Percentiles rank a stretch among this genome's conserved stretches.
These are phyloP conservation scores for Penicillium mononematosum DNA, from an alignment of 495 filamentous ascomycete species.

Conservation along the genomic window DNA sequence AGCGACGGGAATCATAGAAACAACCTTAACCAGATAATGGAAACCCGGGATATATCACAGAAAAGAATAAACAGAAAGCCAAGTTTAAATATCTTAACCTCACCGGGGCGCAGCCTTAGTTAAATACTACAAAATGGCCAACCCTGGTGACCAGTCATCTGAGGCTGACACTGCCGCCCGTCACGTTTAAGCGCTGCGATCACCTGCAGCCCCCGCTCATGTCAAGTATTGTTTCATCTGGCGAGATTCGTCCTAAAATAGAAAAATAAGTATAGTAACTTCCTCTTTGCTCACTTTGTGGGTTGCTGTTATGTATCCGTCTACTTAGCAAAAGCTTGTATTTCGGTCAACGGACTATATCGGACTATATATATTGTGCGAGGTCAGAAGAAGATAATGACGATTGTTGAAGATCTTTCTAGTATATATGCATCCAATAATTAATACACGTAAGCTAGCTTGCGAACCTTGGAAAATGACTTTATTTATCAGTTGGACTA, in stretches of 20 bases:
- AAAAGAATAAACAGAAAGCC: neutral
- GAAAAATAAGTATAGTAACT: neutral
- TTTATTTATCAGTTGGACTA: neutral
- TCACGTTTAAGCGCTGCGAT: conserved; percentile 32
- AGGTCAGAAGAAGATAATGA: conserved; percentile 14
- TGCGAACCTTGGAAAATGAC: neutral
- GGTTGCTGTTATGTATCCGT: neutral
- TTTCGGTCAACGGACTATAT: neutral
- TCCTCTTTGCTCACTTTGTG: neutral
- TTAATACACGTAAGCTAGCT: neutral
- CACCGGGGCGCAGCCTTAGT: neutral
- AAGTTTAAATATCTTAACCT: neutral
- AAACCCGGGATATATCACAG: neutral
- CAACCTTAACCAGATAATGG: neutral
- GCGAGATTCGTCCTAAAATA: neutral
- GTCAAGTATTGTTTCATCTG: conserved; percentile 3
- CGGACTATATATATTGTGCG: neutral
- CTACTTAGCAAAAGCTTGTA: conserved; percentile 19
- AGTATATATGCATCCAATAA: neutral
- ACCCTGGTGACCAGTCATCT: conserved; percentile 22
- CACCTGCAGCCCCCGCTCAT: conserved; percentile 21
- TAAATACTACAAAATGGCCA: neutral
- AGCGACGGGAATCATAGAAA: neutral
- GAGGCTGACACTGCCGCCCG: conserved; percentile 23
- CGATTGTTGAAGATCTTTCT: neutral